phyloP scores from a whole-genome alignment of 2,329 filamentous ascomycete species.

The Aspergillus candidus region DNA sequence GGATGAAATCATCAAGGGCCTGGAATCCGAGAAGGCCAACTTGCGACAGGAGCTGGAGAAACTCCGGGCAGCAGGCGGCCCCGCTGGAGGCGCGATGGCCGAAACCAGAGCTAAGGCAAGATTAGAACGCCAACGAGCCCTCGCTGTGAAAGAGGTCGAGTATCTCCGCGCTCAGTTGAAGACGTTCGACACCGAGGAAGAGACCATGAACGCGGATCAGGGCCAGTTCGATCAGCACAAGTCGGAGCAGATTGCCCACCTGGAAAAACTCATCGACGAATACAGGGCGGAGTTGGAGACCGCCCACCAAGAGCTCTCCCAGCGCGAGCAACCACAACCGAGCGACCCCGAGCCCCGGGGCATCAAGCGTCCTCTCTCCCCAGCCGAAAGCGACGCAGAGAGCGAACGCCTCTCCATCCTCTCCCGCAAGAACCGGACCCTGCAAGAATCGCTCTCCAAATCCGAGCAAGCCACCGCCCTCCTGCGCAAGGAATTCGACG shows the following conservation, averaged over 20 bases:
- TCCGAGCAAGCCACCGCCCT: constrained; percentile 65
- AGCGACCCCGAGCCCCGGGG: constrained; percentile 41
- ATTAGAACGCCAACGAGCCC: constrained; percentile 74
- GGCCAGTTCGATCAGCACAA: constrained; percentile 68
- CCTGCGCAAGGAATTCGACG: constrained; percentile 68
- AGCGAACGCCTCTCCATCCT: constrained; percentile 74
- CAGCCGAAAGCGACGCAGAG: constrained; percentile 48
- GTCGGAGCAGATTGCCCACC: constrained; percentile 65
- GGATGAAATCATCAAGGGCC: constrained; percentile 63
- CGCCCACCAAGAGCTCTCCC: constrained; percentile 67
- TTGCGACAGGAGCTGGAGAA: constrained; percentile 66
- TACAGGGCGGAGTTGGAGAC: constrained; percentile 76
- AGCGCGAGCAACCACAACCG: constrained; percentile 49
- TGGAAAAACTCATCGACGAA: constrained; percentile 79
- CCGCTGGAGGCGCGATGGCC: constrained; percentile 39
- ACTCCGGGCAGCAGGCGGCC: constrained; percentile 47
- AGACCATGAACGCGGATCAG: constrained; percentile 69
- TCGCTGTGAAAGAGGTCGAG: constrained; percentile 88
- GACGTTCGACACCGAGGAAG: constrained; percentile 80
- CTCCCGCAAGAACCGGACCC: constrained; percentile 76
- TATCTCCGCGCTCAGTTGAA: constrained; percentile 89
- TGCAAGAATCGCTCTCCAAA: constrained; percentile 70
- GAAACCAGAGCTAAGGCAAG: constrained; percentile 66
- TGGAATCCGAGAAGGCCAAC: constrained; percentile 64
- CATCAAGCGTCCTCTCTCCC: constrained; percentile 59